Evolutionary conservation across 331 rosid species (phyloP).

Genomic region (Arachis monticola): DNA sequence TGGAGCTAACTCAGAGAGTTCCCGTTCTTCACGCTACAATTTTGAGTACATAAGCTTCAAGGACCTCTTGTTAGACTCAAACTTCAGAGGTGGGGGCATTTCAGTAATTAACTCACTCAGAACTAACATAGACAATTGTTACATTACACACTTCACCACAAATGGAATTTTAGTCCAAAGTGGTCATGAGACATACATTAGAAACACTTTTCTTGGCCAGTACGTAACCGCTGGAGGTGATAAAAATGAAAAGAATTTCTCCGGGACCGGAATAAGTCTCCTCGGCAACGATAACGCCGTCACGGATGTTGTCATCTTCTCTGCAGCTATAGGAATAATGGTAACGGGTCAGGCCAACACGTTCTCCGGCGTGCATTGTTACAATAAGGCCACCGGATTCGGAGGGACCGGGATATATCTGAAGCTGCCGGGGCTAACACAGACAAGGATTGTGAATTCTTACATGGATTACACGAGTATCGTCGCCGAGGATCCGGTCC

Average conservation of each 20-base stretch:
- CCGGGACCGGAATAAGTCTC: conserved; percentile 78
- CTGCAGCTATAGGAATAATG: conserved; percentile 70
- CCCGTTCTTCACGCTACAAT: conserved; percentile 66
- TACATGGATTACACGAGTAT: conserved; percentile 89
- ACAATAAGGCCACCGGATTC: conserved; percentile 90
- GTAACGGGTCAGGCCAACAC: conserved; percentile 73
- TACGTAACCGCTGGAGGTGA: conserved; percentile 87
- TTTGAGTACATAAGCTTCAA: conserved; percentile 75
- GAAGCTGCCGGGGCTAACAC: conserved; percentile 69
- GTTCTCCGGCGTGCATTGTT: conserved; percentile 84
- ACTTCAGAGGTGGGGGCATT: conserved; percentile 86
- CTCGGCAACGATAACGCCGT: conserved; percentile 79
- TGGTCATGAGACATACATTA: conserved; percentile 91
- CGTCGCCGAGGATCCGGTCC: conserved; percentile 91
- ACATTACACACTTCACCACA: conserved; percentile 83
- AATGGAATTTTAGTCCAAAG: conserved; percentile 66
- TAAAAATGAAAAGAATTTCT: conserved; percentile 60
- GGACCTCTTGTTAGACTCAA: conserved; percentile 78
- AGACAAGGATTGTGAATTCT: conserved; percentile 82
- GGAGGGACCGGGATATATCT: conserved; percentile 90
- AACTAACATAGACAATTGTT: conserved; percentile 82
- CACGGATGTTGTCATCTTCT: conserved; percentile 88
- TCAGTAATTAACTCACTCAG: conserved; percentile 78
- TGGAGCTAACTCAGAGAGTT: conserved; percentile 10
- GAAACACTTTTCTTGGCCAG: conserved; percentile 89